Conservation (phyloP, 257 asterid species). For the Voacanga thouarsii region DNA sequence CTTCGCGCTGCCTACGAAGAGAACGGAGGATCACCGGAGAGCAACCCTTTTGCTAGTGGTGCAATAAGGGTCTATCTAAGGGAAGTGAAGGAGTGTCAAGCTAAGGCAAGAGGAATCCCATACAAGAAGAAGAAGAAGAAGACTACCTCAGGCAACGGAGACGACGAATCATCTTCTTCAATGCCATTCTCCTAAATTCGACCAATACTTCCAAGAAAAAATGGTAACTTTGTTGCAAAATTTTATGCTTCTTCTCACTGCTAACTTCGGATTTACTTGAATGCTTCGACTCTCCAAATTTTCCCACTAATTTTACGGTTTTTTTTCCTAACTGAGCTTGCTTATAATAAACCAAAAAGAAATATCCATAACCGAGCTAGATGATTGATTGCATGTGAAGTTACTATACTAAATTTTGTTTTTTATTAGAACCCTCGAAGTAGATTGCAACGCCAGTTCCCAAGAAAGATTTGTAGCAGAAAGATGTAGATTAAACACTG, state of each 20-base stretch:
- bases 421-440: not conserved
- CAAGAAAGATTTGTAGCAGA: not conserved
- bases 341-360: not conserved
- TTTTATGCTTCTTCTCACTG: not conserved
- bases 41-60: conserved; percentile 67
- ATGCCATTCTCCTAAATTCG: conserved; percentile 46
- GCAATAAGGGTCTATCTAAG: conserved; percentile 60
- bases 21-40: conserved; percentile 73
- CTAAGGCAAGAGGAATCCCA: conserved; percentile 68
- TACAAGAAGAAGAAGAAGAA: conserved; percentile 75
- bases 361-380: not conserved
- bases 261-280: not conserved
- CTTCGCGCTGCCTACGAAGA: conserved; percentile 82
- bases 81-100: conserved; percentile 73
- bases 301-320: not conserved
- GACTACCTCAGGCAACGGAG: conserved; percentile 20
- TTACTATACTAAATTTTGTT: not conserved
- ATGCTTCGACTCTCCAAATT: not conserved
- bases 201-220: not conserved
- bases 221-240: not conserved
- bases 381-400: conserved; percentile 16
- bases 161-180: conserved; percentile 44
- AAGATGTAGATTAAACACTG: not conserved
- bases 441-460: not conserved
- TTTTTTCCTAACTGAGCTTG: not conserved